Evolutionary conservation across 208 protist genomes (phyloP).

Genomic region (Acanthamoeba healyi): DNA sequence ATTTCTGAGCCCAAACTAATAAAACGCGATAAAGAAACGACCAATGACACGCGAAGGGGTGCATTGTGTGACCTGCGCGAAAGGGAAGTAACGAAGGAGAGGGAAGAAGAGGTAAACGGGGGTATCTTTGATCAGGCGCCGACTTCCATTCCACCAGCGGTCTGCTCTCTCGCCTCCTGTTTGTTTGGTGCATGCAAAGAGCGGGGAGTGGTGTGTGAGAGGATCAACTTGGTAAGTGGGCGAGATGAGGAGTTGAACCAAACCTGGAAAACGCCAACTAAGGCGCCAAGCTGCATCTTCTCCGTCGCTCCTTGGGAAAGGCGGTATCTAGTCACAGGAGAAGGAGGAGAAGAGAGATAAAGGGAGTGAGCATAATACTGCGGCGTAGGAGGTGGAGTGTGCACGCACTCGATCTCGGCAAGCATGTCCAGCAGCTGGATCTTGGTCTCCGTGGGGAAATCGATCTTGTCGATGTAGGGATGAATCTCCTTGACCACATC

Average conservation of each 20-base stretch:
- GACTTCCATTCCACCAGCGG: conserved; percentile 21
- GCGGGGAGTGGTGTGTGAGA: too few relatives aligned
- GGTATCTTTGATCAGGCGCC: too few relatives aligned
- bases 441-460: conserved; percentile 47
- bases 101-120: too few relatives aligned
- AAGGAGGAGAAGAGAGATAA: not conserved
- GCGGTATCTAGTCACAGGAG: conserved; percentile 64
- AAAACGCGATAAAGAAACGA: too few relatives aligned
- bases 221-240: not conserved
- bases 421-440: conserved; percentile 83
- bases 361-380: not conserved
- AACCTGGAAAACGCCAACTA: conserved; percentile 86
- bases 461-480: conserved; percentile 73
- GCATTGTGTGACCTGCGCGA: too few relatives aligned
- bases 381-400: too few relatives aligned
- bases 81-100: too few relatives aligned
- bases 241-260: not conserved
- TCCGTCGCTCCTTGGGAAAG: conserved; percentile 85
- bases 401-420: conserved; percentile 80
- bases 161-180: conserved; percentile 34
- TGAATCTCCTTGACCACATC: conserved; percentile 90
- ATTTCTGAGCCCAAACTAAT: too few relatives aligned
- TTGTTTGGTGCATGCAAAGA: too few relatives aligned
- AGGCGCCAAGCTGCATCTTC: conserved; percentile 85
- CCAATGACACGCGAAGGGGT: too few relatives aligned